Evolutionary conservation across 352 stramenopile species (phyloP), one percentile per base, ranked within the genome.

Genomic region (Globisporangium paroecandrum): DNA sequence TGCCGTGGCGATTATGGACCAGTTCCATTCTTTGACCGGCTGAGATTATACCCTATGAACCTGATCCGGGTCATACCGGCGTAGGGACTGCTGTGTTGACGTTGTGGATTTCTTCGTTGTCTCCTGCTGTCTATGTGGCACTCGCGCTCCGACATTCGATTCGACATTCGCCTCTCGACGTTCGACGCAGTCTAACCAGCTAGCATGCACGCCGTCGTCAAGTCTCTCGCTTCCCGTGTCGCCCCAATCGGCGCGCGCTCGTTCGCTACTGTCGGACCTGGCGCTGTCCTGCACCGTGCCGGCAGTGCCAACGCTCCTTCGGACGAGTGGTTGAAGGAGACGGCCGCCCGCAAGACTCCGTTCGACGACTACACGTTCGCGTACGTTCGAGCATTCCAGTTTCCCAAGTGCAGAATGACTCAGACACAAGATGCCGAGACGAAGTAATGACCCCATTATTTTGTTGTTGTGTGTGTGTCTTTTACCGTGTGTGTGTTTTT

Each of bases 21-120:
- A 85, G 77, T 77, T 80, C 73, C 70, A 80, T 81, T 65, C n/a
- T 47, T 61, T 73, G 65, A 76, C 73, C 75, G 75, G 78, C 78
- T 86, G 78, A 86, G 78, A 86, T 84, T 62, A 86, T 81, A 86
- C 78, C 76, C 78, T 86, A 81, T 70, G 72, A 83, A 86, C 78
- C 78, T 86, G 78, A 86, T 86, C 78, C 78, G 78, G 78, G 64
- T 84, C 66, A 75, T 74, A 86, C 78, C 78, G 78, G 78, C 78
- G 78, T 72, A 86, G 78, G 78, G 78, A 86, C 75, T 83, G 77
- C 77, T 84, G 75, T 77, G 69, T 78, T 82, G 75, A 81, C 72
- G 49, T 64, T 72, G 61, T 66, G 69, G 41, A 64, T 36, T 74
- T 54, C 49, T 59, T 53, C 29, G 34, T 63, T 69, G 9, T 63